Evolutionary conservation across 768 basidiomycete species (phyloP), one percentile per base, ranked within the genome.

Genomic region (Mrakia blollopis): DNA sequence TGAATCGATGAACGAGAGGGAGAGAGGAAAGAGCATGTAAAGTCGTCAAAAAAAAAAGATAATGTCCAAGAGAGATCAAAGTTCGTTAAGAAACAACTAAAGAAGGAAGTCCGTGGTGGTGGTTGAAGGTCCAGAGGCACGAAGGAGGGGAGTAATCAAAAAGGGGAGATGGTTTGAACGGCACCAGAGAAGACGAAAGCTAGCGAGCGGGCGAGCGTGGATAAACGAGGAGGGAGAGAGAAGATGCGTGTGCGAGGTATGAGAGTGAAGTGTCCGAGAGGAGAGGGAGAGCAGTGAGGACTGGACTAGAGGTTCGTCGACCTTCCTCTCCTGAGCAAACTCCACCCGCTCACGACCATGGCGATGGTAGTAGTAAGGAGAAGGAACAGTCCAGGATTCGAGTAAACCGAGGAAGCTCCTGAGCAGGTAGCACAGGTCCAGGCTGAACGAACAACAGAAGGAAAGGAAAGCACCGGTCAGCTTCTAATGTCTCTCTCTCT

Each of bases 341-440:
- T 57, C 70, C 71, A 77, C 47, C 71, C 71, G 41, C 76, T 72
- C 37, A 73, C n/a, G 35, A 73, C 25, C 61, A 77, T 73, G 35
- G 76, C 71, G 18, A 77, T 35, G 1, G 28, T 52, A 5, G 76
- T 77, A n/a, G 72, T 57, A 13, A 77, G 7, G 62, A 37, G 13
- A 21, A 60, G 32, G 37, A 72, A 28, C 50, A 73, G 41, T 11
- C 71, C 47, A 6, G 76, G 76, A 41, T 50, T 41, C 37, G 62
- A 47, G 37, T 67, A 30, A 7, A 67, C 32, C 35, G 65, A 47
- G 8, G 60, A 63, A 11, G 73, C 77, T 21, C 73, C 74, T 0
- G 77, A 78, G 69, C 77, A 78, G n/a, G 63, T 60, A 1, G 77
- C 60, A 41, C 77, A 78, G n/a, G 73, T 74, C 77, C 77, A 78